These are phyloP conservation scores for Gardenia jasminoides DNA, from an alignment of 257 asterid species.

Conservation along the genomic window DNA sequence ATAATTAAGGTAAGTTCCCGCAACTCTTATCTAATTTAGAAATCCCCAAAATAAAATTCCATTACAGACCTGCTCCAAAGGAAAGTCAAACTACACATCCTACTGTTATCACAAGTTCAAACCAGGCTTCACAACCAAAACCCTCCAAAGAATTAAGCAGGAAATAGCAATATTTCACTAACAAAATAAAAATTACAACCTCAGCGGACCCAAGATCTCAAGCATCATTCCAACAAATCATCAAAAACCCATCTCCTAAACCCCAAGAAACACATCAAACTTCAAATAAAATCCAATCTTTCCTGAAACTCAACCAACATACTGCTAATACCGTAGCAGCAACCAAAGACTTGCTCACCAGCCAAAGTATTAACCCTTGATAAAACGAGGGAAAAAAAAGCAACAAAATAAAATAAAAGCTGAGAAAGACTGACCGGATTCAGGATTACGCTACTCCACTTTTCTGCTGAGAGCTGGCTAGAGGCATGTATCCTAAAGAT, in stretches of 20 bases:
- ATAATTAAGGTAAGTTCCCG: background rate
- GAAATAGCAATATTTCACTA: background rate
- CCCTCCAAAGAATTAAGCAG: background rate
- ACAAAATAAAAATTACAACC: background rate
- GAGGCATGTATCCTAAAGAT: background rate
- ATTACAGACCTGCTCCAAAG: background rate
- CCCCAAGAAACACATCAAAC: background rate
- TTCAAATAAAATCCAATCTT: background rate
- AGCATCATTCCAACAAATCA: background rate
- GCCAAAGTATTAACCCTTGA: background rate
- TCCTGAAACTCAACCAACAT: background rate
- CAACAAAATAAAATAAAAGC: background rate
- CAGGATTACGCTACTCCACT: slow-evolving; percentile 4
- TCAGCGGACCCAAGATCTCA: background rate
- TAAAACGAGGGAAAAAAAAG: background rate
- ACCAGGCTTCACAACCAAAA: background rate
- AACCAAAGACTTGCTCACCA: background rate
- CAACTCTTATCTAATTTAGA: background rate
- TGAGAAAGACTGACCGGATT: slow-evolving; percentile 11
- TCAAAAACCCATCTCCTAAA: background rate
- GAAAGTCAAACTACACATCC: background rate
- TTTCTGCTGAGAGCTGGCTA: background rate
- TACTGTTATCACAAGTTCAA: background rate
- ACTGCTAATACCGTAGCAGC: background rate
- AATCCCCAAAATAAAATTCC: background rate